Evolutionary conservation across 2,329 filamentous ascomycete species (phyloP), one percentile per base, ranked within the genome.

Genomic region (Exserohilum rostratum): DNA sequence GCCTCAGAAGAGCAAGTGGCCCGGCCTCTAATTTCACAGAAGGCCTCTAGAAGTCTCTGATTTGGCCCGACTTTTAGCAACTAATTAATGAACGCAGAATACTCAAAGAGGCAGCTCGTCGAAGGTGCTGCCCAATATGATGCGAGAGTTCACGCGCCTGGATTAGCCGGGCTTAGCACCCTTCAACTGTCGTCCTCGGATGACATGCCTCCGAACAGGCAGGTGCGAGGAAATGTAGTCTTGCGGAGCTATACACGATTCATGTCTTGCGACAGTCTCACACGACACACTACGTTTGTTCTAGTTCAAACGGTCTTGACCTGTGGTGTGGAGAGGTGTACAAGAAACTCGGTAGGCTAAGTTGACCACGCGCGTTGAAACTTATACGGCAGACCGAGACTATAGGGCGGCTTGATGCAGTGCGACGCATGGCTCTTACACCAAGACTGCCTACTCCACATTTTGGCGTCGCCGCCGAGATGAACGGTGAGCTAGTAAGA

Each of bases 281-380:
- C 66, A 57, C 60, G 68, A 62, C 62, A 59, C 27, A 27, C 25
- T 46, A 27, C 29, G 37, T 50, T 46, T 49, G 35, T 29, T 22
- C 40, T 47, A 40, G 33, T 17, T 38, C 40, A 40, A 13, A 11
- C 37, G 12, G 39, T 11, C 35, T 46, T 40, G 43, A 37, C n/a
- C 13, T 49, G 20, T 51, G 34, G 20, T 51, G 34, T 10, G 20
- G 47, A 20, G 35, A 42, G 35, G 57, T 61, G 58, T 62, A 52
- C 53, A 45, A 42, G 53, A 40, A 56, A 35, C 58, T 52, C 60
- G 55, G 47, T 33, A 54, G 39, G 46, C 50, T 57, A 55, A 53
- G 43, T 45, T 43, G 56, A 60, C 57, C 66, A 68, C 67, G 66
- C 67, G 66, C 57, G 33, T 61, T 47, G 42, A 57, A 29, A 43